phyloP scores from a whole-genome alignment of 192 early-diverging fungal species.

The Dimargaris verticillata region DNA sequence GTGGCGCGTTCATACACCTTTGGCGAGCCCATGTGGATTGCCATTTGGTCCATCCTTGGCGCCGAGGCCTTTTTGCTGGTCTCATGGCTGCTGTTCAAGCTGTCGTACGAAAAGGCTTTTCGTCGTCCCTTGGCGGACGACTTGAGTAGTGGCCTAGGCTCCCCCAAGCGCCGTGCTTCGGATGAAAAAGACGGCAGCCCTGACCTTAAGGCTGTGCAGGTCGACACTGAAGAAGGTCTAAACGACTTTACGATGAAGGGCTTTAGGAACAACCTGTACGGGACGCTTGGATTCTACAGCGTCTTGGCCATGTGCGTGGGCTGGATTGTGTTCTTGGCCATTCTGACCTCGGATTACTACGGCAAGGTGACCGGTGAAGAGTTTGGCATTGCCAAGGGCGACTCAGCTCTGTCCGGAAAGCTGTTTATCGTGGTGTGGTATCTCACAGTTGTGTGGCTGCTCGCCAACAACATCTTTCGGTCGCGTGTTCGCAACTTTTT shows the following conservation, averaged over 20 bases:
- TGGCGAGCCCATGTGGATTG: constrained; percentile 22
- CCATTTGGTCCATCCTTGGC: constrained; percentile 19
- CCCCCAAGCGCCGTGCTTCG: background rate
- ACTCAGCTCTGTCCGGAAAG: constrained; percentile 36
- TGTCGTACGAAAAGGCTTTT: constrained; percentile 15
- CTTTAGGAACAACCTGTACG: constrained; percentile 24
- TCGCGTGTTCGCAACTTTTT: constrained; percentile 31
- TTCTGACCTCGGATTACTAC: constrained; percentile 37
- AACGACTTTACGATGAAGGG: constrained; percentile 15
- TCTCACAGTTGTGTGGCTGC: constrained; percentile 48
- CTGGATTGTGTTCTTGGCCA: constrained; percentile 28
- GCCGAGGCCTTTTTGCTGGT: constrained; percentile 18
- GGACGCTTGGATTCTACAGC: constrained; percentile 21
- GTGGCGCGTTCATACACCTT: constrained; percentile 19
- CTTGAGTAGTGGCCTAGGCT: background rate
- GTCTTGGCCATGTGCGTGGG: constrained; percentile 17
- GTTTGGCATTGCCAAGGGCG: constrained; percentile 12
- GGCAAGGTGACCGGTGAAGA: constrained; percentile 20
- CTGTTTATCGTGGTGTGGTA: constrained; percentile 65
- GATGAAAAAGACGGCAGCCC: constrained; percentile 12
- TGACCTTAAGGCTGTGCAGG: constrained; percentile 14
- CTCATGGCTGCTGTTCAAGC: constrained; percentile 28
- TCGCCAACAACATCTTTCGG: constrained; percentile 22
- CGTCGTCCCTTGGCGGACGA: background rate
- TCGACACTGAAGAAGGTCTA: background rate